Percentiles rank a stretch among this genome's conserved stretches.
These are phyloP conservation scores for Salix udensis DNA, from an alignment of 345 rosid genomes.

Conservation along the genomic window DNA sequence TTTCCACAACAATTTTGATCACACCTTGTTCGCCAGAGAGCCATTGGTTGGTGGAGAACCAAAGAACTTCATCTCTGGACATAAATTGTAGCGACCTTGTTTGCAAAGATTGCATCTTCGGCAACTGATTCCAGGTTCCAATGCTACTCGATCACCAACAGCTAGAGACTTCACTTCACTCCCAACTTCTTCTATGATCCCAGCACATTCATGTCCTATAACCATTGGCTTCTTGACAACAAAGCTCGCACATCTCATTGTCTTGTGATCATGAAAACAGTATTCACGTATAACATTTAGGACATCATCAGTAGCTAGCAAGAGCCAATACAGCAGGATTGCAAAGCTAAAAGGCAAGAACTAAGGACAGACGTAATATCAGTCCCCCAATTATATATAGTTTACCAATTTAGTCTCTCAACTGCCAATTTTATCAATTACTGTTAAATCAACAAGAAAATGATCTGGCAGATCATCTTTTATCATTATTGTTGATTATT, in stretches of 20 bases:
- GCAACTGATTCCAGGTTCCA: conserved; percentile 93
- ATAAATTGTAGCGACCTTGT: conserved; percentile 78
- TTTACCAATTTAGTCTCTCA: no score
- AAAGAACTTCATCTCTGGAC: conserved; percentile 90
- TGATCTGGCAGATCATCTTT: no score
- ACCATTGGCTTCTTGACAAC: conserved; percentile 94
- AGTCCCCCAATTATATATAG: no score
- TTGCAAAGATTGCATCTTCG: conserved; percentile 65
- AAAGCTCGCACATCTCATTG: conserved; percentile 71
- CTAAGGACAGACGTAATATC: no score
- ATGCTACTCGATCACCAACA: conserved; percentile 75
- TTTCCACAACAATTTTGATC: not conserved
- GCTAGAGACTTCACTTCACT: conserved; percentile 61
- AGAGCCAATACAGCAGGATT: not conserved
- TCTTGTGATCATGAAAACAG: conserved; percentile 24
- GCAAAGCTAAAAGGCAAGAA: no score
- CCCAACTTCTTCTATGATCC: conserved; percentile 81
- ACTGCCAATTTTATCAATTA: no score
- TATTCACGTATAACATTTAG: not conserved
- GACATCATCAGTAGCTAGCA: not conserved
- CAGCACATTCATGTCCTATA: conserved; percentile 94
- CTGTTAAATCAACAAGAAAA: no score
- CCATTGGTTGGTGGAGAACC: conserved; percentile 92
- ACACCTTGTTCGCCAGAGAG: conserved; percentile 85
- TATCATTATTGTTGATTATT: no score